Evolutionary conservation across 2,329 filamentous ascomycete genomes (phyloP).

Genomic region (Microcera coccophila): DNA sequence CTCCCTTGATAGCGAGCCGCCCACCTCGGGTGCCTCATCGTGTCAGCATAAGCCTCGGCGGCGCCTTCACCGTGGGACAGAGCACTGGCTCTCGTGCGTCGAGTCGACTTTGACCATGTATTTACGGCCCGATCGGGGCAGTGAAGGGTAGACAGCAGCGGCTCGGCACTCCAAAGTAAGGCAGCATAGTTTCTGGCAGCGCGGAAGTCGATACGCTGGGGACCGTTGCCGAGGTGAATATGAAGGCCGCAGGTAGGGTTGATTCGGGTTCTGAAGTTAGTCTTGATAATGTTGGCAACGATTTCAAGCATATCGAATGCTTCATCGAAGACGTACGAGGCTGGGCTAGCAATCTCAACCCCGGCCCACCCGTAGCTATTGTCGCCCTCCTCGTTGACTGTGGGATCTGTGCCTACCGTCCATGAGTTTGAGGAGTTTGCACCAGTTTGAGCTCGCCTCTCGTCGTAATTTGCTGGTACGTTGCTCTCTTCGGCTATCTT

Average conservation of each 20-base stretch:
- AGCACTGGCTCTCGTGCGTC: conserved; percentile 4
- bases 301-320: conserved; percentile 28
- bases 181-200: conserved; percentile 29
- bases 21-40: not conserved
- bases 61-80: conserved; percentile 8
- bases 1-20: conserved; percentile 17
- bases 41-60: not conserved
- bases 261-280: conserved; percentile 29
- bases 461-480: not conserved
- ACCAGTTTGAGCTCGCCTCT: not conserved
- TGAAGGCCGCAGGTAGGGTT: conserved; percentile 35
- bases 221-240: conserved; percentile 37
- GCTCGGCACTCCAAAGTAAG: conserved; percentile 36
- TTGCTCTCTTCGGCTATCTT: not conserved
- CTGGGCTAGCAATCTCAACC: conserved; percentile 34
- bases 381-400: conserved; percentile 1
- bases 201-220: conserved; percentile 25
- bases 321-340: conserved; percentile 28
- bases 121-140: conserved; percentile 27
- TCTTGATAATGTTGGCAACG: conserved; percentile 32
- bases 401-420: conserved; percentile 7
- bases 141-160: conserved; percentile 34
- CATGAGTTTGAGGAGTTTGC: conserved; percentile 2
- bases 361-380: conserved; percentile 16
- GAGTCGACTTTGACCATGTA: conserved; percentile 7